Evolutionary conservation across 257 asterid genomes (phyloP).

Genomic region (Solanum bulbocastanum): DNA sequence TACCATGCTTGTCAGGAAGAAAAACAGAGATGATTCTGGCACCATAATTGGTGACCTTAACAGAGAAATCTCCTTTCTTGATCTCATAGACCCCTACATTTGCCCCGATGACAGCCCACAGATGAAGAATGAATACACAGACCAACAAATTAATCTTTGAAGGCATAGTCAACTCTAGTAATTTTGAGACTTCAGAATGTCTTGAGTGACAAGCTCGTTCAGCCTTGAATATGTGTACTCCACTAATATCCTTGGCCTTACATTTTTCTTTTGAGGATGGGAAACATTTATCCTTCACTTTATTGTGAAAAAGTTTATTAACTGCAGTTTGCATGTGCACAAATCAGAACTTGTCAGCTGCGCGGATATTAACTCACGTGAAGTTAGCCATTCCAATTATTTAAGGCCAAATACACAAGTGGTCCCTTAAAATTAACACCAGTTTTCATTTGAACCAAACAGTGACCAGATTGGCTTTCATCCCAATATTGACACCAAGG

Average conservation of each 20-base stretch:
- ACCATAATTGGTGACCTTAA: constrained; percentile 4
- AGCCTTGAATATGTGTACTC: neutral
- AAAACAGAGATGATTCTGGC: constrained; percentile 11
- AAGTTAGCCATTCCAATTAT: neutral
- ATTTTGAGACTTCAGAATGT: neutral
- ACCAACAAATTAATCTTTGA: constrained; percentile 4
- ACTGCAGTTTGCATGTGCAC: neutral
- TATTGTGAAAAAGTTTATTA: neutral
- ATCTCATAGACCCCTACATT: neutral
- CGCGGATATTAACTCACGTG: neutral
- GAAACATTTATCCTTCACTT: neutral
- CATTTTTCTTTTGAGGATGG: neutral
- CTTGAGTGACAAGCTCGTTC: neutral
- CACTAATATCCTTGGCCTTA: neutral
- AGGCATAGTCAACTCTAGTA: constrained; percentile 7
- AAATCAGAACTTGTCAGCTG: neutral
- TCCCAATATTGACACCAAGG: neutral
- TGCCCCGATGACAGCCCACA: neutral
- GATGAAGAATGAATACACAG: constrained; percentile 13
- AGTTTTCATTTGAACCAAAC: neutral
- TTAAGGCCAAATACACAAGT: neutral
- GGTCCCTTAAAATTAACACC: neutral
- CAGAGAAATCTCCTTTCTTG: constrained; percentile 5
- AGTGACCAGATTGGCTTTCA: neutral
- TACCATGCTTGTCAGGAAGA: constrained; percentile 10